Evolutionary conservation across 495 filamentous ascomycete species (phyloP), one percentile per base, ranked within the genome.

Genomic region (Podospora australis): DNA sequence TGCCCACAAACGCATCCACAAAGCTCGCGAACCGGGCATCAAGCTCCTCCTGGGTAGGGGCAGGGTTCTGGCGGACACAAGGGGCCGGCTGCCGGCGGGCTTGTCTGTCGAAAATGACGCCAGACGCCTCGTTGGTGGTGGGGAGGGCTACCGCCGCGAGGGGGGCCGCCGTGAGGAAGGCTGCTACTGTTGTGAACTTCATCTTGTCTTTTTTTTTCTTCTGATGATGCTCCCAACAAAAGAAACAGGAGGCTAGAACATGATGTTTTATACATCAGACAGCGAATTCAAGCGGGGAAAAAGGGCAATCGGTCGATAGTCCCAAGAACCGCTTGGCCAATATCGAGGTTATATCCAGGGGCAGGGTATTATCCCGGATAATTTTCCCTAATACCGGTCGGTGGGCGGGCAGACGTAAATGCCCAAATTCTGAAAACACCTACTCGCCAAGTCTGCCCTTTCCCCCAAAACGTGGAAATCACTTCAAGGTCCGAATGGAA

Each of bases 1-100:
- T 50, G 0, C 53, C 53, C 1, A 70, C 54, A 50, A 70, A 70
- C 9, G 54, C 55, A 8, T 67, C 32, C 0, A 63, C 65, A 29
- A 70, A 70, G 8, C 54, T 51, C 22, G 61, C 49, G 35, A 63
- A 63, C 11, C 67, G 49, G 6, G 44, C 52, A 20, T 62, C 51
- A 0, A 54, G 53, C 45, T 57, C 59, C n/a, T 61, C 55, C 11
- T 48, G 34, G 1, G 52, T 49, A 2, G 61, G 63, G 1, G 56
- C 39, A 6, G 58, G 61, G 13, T 42, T 35, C 43, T 38, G 19
- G 6, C 53, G 24, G 3, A 51, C 48, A 19, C 53, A 55, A 0
- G 53, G 53, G 2, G 53, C 16, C 23, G 46, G 46, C 2, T 28
- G 36, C 10, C 11, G 35, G 25, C 14, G 53, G 17, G 13, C 19